Conservation (phyloP, 768 basidiomycete species). For the Termitomyces sp. region DNA sequence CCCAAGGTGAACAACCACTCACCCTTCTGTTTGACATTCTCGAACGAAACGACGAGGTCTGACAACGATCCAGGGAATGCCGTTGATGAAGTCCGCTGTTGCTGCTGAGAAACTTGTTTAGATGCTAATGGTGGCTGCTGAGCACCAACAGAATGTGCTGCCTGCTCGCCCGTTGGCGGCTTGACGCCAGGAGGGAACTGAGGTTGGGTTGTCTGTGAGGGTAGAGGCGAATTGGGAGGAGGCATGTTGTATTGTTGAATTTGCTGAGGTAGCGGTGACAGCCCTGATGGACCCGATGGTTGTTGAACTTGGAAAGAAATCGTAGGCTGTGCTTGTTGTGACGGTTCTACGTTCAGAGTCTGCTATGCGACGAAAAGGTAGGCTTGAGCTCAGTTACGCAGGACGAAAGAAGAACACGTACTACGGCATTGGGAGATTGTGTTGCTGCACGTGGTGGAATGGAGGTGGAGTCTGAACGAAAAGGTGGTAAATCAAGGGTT, state of each 20-base stretch:
- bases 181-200: conserved; percentile 74
- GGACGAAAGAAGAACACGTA: conserved; percentile 24
- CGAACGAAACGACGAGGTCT: conserved; percentile 92
- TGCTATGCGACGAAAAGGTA: conserved; percentile 25
- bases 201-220: conserved; percentile 51
- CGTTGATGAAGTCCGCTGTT: conserved; percentile 31
- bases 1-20: conserved; percentile 13
- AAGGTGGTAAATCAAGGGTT: conserved; percentile 7
- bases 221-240: conserved; percentile 26
- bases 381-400: neutral
- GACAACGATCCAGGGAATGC: conserved; percentile 84
- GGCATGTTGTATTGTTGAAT: conserved; percentile 28
- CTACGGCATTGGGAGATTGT: conserved; percentile 39
- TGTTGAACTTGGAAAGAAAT: conserved; percentile 21
- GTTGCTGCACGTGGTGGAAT: conserved; percentile 41
- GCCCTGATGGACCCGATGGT: conserved; percentile 26
- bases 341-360: conserved; percentile 30
- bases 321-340: conserved; percentile 31
- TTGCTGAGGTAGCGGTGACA: conserved; percentile 42
- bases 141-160: conserved; percentile 33
- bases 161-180: conserved; percentile 44
- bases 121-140: conserved; percentile 55
- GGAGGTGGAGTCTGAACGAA: conserved; percentile 36
- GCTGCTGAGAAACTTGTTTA: conserved; percentile 39
- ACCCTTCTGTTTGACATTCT: conserved; percentile 97